These are phyloP conservation scores for Daldinia loculata DNA, from an alignment of 495 filamentous ascomycete genomes.

Conservation along the genomic window DNA sequence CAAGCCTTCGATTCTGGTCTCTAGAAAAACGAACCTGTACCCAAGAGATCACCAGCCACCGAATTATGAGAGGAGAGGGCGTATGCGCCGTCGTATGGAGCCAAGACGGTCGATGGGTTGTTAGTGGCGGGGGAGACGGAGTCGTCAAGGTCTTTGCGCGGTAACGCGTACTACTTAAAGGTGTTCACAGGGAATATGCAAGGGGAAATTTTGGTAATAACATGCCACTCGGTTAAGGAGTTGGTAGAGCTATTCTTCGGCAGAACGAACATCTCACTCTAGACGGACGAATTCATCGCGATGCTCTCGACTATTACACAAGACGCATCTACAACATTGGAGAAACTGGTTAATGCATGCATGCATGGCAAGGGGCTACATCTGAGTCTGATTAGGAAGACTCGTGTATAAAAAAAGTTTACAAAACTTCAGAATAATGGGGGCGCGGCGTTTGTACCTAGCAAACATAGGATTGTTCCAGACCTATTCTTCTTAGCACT, in stretches of 20 bases:
- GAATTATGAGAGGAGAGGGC: slow-evolving; percentile 92
- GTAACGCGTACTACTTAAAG: slow-evolving; percentile 13
- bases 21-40: slow-evolving; percentile 92
- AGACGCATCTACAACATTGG: slow-evolving; percentile 7
- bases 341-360: slow-evolving; percentile 23
- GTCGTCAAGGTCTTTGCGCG: slow-evolving; percentile 93
- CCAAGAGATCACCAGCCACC: slow-evolving; percentile 90
- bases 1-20: slow-evolving; percentile 95
- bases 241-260: slow-evolving; percentile 30
- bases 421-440: slow-evolving; percentile 34
- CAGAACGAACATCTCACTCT: slow-evolving; percentile 17
- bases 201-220: slow-evolving; percentile 16
- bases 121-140: slow-evolving; percentile 94
- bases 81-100: slow-evolving; percentile 95
- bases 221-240: slow-evolving; percentile 20
- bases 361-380: slow-evolving; percentile 14
- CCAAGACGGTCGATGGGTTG: slow-evolving; percentile 91
- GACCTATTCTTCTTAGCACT: slow-evolving; percentile 4
- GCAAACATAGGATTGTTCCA: not conserved
- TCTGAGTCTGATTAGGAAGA: slow-evolving; percentile 14
- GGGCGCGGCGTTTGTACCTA: not conserved
- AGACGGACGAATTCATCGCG: slow-evolving; percentile 21
- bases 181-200: not conserved
- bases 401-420: slow-evolving; percentile 39
- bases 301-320: slow-evolving; percentile 15